Evolutionary conservation across 2,329 filamentous ascomycete genomes (phyloP), one percentile per base, ranked within the genome.

Genomic region (Ophiosphaerella narmari): DNA sequence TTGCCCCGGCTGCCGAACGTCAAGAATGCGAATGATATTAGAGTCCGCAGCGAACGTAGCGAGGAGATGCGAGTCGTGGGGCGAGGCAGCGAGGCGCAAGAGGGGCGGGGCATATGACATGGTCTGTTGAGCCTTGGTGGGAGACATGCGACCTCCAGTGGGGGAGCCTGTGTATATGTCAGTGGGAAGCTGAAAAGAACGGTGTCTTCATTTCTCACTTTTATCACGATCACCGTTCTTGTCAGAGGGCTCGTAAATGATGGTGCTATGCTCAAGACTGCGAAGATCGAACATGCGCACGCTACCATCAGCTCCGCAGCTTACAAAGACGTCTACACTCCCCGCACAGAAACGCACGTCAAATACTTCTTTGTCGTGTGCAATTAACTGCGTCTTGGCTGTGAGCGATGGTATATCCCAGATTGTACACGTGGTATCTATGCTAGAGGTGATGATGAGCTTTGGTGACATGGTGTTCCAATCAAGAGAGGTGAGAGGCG

Each of bases 391-490:
- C 2, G 94, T 99, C 77, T 99, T 99, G 44, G 94, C 94, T 0
- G 94, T 99, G 55, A 99, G 80, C 1, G 94, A 97, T 3, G 94
- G 94, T 48, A 99, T 99, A 72, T 99, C 94, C 94, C 94, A 99
- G 60, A 99, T 99, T 4, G 94, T 99, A 76, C 94, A 99, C 5
- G 94, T 99, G 1, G 94, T 99, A 70, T 99, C 94, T 67, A 99
- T 99, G 72, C 92, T 97, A 3, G 92, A 97, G 1, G 94, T 99
- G 67, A 99, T 99, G 69, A 99, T 99, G 46, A 99, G 80, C 72
- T 93, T 97, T 0, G 94, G 94, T 21, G 91, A 96, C 44, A 99
- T 88, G 1, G 90, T 96, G 68, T 99, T 99, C 94, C 94, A 99
- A 72, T 99, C 94, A 39, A 99, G 81, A 13, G 92, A 97, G 1